Evolutionary conservation across 2,329 filamentous ascomycete genomes (phyloP), one percentile per base, ranked within the genome.

Genomic region (Pleochaeta shiraiana): DNA sequence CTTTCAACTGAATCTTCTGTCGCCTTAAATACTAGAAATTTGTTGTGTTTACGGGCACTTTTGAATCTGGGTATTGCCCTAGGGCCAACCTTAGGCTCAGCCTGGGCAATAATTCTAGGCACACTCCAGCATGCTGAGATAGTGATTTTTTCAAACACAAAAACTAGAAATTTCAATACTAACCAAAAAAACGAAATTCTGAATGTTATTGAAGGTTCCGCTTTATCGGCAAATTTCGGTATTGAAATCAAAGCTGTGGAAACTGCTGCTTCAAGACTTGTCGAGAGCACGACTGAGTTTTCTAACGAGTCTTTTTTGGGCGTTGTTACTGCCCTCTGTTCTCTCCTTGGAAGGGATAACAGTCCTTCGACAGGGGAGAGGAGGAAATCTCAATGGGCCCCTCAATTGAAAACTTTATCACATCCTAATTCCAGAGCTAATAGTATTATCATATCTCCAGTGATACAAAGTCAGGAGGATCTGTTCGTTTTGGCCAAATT

Each of bases 1-100:
- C 74, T 76, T 2, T 85, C 83, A 0, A 73, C 82, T 5, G 87
- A 88, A 74, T 70, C 75, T 31, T 71, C 74, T 65, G 65, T 69
- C 74, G 0, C 77, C 78, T 78, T 97, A 9, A 95, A 90, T 68
- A 92, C 90, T 2, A 82, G 93, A 7, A 97, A 98, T 71, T 77
- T 98, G 3, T 78, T 97, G 1, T 98, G 93, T 70, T 77, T 98
- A 53, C 80, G 95, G 70, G 93, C 93, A 33, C 78, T 98, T 19
- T 77, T 98, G n/a, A 98, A 98, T 69, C 76, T 98, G 3, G 93
- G 93, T 1, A 98, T 97, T 70, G 93, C 93, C 1, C 76, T 98
- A 0, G 93, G 93, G 0, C 90, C 93, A 2, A 95, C 90, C 0
- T 78, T 98, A 0, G 85, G 87, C 39, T 79, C 81, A 16, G 88